Conservation (phyloP, 208 protist genomes). For the Angomonas ambiguus region DNA sequence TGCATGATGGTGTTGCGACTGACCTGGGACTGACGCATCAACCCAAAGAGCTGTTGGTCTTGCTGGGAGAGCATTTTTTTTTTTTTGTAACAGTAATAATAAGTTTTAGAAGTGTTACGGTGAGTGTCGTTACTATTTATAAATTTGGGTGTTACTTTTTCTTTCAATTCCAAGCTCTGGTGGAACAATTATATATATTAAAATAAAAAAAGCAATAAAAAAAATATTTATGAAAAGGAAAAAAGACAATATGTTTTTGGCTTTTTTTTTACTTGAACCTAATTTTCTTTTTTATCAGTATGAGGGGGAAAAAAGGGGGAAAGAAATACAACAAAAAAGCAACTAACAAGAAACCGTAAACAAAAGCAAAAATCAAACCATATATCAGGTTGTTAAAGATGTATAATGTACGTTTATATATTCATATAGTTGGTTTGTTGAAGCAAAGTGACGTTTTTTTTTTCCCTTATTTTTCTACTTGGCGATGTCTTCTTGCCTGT, state of each 20-base stretch:
- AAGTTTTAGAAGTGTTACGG: too few relatives aligned
- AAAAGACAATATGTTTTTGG: conserved; percentile 16
- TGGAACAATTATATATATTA: conserved; percentile 13
- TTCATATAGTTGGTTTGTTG: neutral
- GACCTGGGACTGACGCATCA: conserved; percentile 51
- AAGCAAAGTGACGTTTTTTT: neutral
- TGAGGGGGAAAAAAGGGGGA: conserved; percentile 12
- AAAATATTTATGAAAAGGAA: conserved; percentile 23
- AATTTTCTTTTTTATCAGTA: neutral
- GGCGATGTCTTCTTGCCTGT: neutral
- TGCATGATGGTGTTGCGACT: conserved; percentile 68
- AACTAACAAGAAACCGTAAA: too few relatives aligned
- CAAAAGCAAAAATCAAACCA: too few relatives aligned
- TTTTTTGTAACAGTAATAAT: neutral
- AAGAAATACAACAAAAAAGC: neutral
- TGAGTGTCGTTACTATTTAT: neutral
- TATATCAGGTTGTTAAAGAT: too few relatives aligned
- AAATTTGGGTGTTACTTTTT: conserved; percentile 1
- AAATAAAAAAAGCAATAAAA: conserved; percentile 26
- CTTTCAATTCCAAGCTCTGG: neutral
- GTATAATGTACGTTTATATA: neutral
- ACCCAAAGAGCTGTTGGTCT: conserved; percentile 47
- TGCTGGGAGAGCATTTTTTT: conserved; percentile 35
- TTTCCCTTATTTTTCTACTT: neutral
- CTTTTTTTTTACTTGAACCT: neutral